Evolutionary conservation across 345 rosid genomes (phyloP), one percentile per base, ranked within the genome.

Genomic region (Hypericum perforatum): DNA sequence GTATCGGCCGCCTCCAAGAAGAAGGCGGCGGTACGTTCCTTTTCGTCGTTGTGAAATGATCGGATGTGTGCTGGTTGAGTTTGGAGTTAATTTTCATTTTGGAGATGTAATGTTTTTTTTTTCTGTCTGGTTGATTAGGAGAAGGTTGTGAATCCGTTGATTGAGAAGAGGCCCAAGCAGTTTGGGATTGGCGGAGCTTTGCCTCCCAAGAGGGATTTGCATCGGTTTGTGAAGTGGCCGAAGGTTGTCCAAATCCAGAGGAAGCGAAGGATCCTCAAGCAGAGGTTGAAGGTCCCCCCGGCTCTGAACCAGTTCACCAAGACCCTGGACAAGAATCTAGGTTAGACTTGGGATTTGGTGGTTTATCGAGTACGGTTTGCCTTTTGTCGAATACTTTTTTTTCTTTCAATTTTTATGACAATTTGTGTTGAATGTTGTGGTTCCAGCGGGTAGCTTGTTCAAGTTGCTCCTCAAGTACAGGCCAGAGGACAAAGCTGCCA

Each of bases 251-350:
- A 79, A 7, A 83, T 83, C 53, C 94, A 86, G 56, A 83, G 95
- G 75, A 79, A 84, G 67, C 83, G 74, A 65, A 81, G 95, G 66
- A 80, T 89, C 48, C 74, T 89, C 37, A 85, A 68, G 74, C 89
- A 78, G 65, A 74, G 97, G 52, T 66, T 89, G 72, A 89, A 89
- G 86, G 94, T 89, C 42, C 94, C 97, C 3, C 95, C 95, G 0
- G 78, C 95, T 15, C 63, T 86, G 50, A 86, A 84, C 61, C 95
- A 86, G 67, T 89, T 86, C 71, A 89, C 95, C 51, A 89, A 89
- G 76, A 78, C 97, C 13, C 85, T 86, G 9, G 97, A 89, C 78
- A 89, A 86, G 76, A 84, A 84, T 47, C 78, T 82, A 3, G 96
- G 96, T 85, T 62, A 43, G 61, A 32, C 11, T 22, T 22, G 32